phyloP scores from a whole-genome alignment of 768 basidiomycete species.

The Cyclocybe aegerita region DNA sequence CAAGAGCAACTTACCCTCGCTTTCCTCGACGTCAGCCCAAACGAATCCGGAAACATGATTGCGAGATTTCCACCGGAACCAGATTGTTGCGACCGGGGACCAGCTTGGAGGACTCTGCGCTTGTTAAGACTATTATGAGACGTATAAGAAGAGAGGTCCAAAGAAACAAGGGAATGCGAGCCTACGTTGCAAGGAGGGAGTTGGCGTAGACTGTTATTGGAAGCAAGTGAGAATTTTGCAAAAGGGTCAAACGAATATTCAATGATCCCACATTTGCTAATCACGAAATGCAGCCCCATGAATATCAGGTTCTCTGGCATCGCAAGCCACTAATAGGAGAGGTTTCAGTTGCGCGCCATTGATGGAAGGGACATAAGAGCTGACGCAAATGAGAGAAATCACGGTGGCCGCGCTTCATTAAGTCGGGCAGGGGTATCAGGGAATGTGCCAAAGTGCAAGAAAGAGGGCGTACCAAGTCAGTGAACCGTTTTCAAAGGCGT shows the following conservation, averaged over 20 bases:
- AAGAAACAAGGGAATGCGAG: not conserved
- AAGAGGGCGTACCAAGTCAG: constrained; percentile 36
- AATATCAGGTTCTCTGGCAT: constrained; percentile 49
- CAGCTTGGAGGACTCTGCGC: constrained; percentile 2
- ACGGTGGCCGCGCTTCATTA: constrained; percentile 5
- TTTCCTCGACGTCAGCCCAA: not conserved
- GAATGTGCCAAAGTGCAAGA: not conserved
- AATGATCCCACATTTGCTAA: constrained; percentile 42
- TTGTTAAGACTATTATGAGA: constrained; percentile 13
- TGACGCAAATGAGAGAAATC: constrained; percentile 5
- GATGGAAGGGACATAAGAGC: not conserved
- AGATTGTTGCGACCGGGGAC: constrained; percentile 3
- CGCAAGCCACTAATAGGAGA: constrained; percentile 38
- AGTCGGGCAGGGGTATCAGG: too few species aligned
- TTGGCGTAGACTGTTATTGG: constrained; percentile 44
- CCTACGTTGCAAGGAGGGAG: constrained; percentile 48
- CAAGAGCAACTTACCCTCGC: not conserved
- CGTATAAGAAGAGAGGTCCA: not conserved
- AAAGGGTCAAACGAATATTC: not conserved
- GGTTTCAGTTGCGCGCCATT: not conserved
- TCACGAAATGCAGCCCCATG: constrained; percentile 53
- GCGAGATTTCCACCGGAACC: constrained; percentile 7
- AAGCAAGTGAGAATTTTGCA: not conserved
- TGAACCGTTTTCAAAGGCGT: constrained; percentile 53
- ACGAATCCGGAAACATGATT: constrained; percentile 10